Conservation (phyloP, 768 basidiomycete genomes). For the Suillus brevipes region DNA sequence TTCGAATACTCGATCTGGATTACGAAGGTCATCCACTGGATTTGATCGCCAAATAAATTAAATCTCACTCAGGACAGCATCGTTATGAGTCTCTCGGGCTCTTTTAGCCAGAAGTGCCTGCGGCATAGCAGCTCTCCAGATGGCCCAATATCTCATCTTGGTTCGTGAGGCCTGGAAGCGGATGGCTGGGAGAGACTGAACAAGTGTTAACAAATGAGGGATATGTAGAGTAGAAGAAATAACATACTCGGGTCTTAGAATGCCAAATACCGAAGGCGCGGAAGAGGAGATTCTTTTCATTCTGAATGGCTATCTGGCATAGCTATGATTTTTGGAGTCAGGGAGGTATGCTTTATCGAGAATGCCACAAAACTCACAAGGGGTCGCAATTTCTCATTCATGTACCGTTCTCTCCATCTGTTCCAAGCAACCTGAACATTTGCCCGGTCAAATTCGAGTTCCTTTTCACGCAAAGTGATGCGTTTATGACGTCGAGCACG, state of each 20-base stretch:
- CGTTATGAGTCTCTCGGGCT: conserved; percentile 63
- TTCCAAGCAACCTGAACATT: conserved; percentile 66
- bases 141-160: conserved; percentile 61
- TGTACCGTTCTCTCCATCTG: conserved; percentile 75
- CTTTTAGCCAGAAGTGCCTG: conserved; percentile 61
- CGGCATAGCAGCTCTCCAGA: conserved; percentile 73
- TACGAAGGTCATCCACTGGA: conserved; percentile 1
- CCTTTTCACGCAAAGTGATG: conserved; percentile 55
- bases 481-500: conserved; percentile 64
- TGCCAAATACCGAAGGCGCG: conserved; percentile 76
- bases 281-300: conserved; percentile 59
- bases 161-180: conserved; percentile 64
- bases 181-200: conserved; percentile 76
- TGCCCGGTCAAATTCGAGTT: conserved; percentile 58
- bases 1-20: conserved; percentile 51
- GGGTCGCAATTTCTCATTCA: conserved; percentile 62
- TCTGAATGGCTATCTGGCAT: conserved; percentile 56
- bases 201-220: conserved; percentile 11
- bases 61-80: conserved; percentile 56
- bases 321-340: conserved; percentile 12
- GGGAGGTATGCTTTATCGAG: neutral
- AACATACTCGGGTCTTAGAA: conserved; percentile 65
- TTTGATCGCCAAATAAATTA: conserved; percentile 13
- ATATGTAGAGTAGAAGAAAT: neutral
- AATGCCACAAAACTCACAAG: conserved; percentile 44